A percentile compares a stretch with the other conserved stretches of the same genome.
Evolutionary conservation across 148 eudicot species (phyloP).

Genomic region (Rhododendron simsii): DNA sequence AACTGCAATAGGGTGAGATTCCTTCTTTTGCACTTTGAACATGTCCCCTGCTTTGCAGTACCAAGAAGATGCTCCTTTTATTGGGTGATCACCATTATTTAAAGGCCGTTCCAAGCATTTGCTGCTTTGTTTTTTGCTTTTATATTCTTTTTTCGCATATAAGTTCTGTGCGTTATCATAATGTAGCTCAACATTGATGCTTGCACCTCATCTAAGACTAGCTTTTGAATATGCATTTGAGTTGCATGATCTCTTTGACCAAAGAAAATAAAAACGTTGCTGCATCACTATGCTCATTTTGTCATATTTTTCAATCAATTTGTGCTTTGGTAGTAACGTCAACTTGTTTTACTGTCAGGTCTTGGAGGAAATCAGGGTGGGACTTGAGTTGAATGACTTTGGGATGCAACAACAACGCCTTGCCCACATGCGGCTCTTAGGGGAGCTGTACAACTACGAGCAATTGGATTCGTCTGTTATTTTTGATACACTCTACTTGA

Average conservation of each 20-base stretch:
- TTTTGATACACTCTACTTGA: constrained; percentile 86
- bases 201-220: not conserved
- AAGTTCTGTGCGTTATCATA: not conserved
- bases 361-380: constrained; percentile 84
- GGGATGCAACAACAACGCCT: constrained; percentile 90
- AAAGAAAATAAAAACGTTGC: not conserved
- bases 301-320: not conserved
- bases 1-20: not conserved
- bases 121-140: not conserved
- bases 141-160: not conserved
- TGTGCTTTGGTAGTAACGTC: not conserved
- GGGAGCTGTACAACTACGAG: constrained; percentile 93
- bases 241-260: not conserved
- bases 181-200: not conserved
- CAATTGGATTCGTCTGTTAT: constrained; percentile 93
- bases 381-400: constrained; percentile 89
- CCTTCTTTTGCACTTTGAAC: not conserved
- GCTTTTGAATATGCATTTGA: not conserved
- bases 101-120: not conserved
- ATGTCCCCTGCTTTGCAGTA: not conserved
- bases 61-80: constrained; percentile 1
- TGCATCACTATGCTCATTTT: not conserved
- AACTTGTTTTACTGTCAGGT: constrained; percentile 48
- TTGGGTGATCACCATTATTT: not conserved
- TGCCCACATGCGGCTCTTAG: constrained; percentile 94